A percentile compares a stretch with the other conserved stretches of the same genome.
phyloP scores from a whole-genome alignment of 1,139 yeast genomes.

The Torulaspora pretoriensis region DNA sequence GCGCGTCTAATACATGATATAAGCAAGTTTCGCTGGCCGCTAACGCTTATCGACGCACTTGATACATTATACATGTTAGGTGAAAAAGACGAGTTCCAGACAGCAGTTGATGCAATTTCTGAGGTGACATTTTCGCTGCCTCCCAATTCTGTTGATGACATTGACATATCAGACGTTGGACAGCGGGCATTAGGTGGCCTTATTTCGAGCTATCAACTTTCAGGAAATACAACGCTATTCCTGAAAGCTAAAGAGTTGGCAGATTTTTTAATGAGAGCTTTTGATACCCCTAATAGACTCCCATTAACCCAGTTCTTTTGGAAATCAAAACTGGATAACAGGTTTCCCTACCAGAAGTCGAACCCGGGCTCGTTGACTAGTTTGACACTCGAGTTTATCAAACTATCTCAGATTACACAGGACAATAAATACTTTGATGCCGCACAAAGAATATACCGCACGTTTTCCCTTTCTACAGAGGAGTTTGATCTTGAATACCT shows the following conservation, averaged over 20 bases:
- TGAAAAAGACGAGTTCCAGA: constrained; percentile 48
- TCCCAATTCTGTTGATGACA: constrained; percentile 36
- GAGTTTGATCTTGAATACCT: constrained; percentile 40
- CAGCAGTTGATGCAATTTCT: constrained; percentile 50
- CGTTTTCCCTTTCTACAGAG: constrained; percentile 38
- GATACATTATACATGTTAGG: constrained; percentile 68
- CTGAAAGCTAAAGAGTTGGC: constrained; percentile 61
- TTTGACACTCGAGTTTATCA: constrained; percentile 63
- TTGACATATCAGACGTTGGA: constrained; percentile 70
- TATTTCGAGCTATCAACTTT: constrained; percentile 63
- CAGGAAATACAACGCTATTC: constrained; percentile 51
- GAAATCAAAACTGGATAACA: constrained; percentile 45
- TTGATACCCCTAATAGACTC: constrained; percentile 63
- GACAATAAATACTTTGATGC: constrained; percentile 48
- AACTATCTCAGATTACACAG: constrained; percentile 63
- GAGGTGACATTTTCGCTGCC: constrained; percentile 49
- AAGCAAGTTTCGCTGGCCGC: constrained; percentile 23
- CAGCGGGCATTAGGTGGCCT: constrained; percentile 72
- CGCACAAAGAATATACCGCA: constrained; percentile 43
- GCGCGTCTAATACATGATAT: constrained; percentile 13
- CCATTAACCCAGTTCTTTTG: constrained; percentile 65
- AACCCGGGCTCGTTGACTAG: constrained; percentile 68
- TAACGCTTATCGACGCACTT: constrained; percentile 54
- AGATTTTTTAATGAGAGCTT: constrained; percentile 63
- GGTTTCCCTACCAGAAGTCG: constrained; percentile 45